Conservation (phyloP, 1,284 basidiomycete genomes). For the Ustilago hordei region DNA sequence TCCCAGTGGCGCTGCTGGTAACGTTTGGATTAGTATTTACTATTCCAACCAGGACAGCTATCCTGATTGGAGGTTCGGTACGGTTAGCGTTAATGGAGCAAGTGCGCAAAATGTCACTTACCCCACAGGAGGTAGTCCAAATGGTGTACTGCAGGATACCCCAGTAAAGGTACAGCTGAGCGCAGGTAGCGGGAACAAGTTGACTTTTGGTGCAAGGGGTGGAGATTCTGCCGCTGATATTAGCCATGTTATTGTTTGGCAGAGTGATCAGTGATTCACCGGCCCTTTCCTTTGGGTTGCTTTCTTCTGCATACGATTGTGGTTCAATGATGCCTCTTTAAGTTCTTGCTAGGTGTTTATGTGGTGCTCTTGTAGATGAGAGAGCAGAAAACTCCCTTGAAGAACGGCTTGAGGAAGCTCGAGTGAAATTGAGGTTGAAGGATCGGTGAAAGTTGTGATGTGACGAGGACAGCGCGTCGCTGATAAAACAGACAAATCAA, state of each 20-base stretch:
- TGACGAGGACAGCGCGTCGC: no score
- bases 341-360: no score
- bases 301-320: no score
- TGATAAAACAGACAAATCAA: background rate
- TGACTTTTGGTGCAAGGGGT: constrained; percentile 17
- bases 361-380: no score
- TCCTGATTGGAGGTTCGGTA: constrained; percentile 25
- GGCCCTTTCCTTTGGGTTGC: background rate
- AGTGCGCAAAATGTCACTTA: constrained; percentile 9
- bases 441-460: no score
- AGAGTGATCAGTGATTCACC: constrained; percentile 15
- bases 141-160: constrained; percentile 18
- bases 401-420: no score
- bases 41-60: constrained; percentile 24
- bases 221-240: constrained; percentile 31
- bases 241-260: constrained; percentile 36
- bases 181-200: constrained; percentile 12
- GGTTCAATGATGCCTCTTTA: no score
- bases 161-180: constrained; percentile 26
- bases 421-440: no score
- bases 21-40: constrained; percentile 34
- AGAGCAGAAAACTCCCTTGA: no score
- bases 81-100: background rate
- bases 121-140: constrained; percentile 27
- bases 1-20: constrained; percentile 10